Conservation (phyloP, 495 filamentous ascomycete species). For the Penicillium manginii region DNA sequence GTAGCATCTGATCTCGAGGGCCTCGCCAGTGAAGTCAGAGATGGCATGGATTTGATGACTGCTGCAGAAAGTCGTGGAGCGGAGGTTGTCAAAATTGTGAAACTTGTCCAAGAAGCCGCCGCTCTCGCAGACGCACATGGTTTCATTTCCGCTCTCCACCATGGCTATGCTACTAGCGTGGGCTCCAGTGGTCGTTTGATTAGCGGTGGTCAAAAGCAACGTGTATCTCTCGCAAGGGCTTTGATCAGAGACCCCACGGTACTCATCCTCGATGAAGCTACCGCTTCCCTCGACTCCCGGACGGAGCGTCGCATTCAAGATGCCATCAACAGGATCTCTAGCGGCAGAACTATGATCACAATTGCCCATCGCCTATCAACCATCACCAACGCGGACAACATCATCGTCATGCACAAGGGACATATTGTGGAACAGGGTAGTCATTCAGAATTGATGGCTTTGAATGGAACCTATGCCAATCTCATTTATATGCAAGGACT, state of each 20-base stretch:
- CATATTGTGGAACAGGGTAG: constrained; percentile 59
- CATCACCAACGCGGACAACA: constrained; percentile 65
- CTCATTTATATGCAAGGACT: constrained; percentile 48
- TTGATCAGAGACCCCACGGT: constrained; percentile 80
- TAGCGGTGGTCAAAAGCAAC: constrained; percentile 67
- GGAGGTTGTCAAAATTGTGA: constrained; percentile 42
- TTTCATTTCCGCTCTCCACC: constrained; percentile 51
- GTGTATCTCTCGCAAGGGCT: constrained; percentile 68
- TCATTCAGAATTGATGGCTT: constrained; percentile 45
- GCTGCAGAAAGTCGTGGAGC: constrained; percentile 36
- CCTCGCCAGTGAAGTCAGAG: constrained; percentile 35
- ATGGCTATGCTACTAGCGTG: constrained; percentile 55
- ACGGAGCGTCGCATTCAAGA: constrained; percentile 57
- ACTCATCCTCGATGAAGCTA: constrained; percentile 84
- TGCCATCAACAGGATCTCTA: constrained; percentile 51
- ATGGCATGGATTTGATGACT: constrained; percentile 37
- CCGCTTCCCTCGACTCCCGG: constrained; percentile 57
- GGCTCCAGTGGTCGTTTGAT: constrained; percentile 62
- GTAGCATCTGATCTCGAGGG: constrained; percentile 34
- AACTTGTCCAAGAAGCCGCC: constrained; percentile 42
- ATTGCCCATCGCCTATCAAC: constrained; percentile 55
- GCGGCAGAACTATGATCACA: constrained; percentile 50
- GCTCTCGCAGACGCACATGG: constrained; percentile 44
- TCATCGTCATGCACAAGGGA: constrained; percentile 62
- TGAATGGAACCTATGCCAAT: constrained; percentile 49